phyloP scores from a whole-genome alignment of 306 rosid genomes.

The Prunus dulcis region DNA sequence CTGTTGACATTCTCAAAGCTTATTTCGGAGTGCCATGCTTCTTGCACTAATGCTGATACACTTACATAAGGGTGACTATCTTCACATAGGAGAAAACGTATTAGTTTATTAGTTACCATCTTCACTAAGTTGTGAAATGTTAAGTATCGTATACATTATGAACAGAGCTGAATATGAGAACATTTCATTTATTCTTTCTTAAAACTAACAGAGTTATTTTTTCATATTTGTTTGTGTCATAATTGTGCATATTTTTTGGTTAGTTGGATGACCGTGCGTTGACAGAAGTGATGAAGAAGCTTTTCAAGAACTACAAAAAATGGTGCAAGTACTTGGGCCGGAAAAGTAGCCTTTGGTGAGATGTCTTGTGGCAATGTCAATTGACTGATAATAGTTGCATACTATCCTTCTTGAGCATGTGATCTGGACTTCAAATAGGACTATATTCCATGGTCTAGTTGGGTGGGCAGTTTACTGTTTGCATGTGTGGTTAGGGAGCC shows the following conservation, averaged over 20 bases:
- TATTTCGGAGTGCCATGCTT: constrained; percentile 3
- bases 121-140: not conserved
- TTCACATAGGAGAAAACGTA: not conserved
- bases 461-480: not conserved
- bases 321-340: constrained; percentile 99
- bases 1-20: not conserved
- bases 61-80: not conserved
- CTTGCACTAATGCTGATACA: not conserved
- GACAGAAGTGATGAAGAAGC: constrained; percentile 97
- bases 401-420: not conserved
- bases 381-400: constrained; percentile 8
- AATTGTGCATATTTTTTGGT: constrained; percentile 24
- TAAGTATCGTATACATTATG: not conserved
- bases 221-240: constrained; percentile 27
- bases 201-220: not conserved
- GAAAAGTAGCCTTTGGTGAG: constrained; percentile 97
- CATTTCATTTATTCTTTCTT: not conserved
- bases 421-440: not conserved
- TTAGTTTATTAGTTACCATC: not conserved
- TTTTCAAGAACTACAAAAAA: constrained; percentile 91
- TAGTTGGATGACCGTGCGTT: constrained; percentile 97
- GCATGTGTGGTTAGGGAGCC: not conserved
- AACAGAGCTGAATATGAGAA: not conserved
- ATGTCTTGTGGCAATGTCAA: not conserved
- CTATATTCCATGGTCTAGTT: not conserved